Evolutionary conservation across 2,329 filamentous ascomycete genomes (phyloP).

Genomic region (Sporothrix variecibatus): DNA sequence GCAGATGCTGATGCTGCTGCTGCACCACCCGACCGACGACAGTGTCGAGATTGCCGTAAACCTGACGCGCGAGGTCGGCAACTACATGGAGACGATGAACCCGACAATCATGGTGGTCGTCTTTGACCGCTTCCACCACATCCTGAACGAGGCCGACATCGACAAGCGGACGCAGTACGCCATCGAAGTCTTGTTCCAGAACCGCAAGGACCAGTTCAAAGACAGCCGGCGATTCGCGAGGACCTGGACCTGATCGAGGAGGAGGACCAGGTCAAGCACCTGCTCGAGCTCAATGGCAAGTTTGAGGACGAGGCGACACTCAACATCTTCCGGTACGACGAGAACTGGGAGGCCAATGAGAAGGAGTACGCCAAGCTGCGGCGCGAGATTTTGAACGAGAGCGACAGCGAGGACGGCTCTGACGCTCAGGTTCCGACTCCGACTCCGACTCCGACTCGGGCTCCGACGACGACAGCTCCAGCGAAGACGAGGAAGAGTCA

Average conservation of each 20-base stretch:
- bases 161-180: conserved; percentile 99
- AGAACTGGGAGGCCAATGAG: conserved; percentile 88
- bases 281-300: conserved; percentile 77
- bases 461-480: conserved; percentile 57
- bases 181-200: conserved; percentile 96
- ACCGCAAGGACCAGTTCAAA: conserved; percentile 94
- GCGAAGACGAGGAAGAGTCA: conserved; percentile 68
- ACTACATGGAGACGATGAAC: conserved; percentile 95
- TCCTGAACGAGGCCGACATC: conserved; percentile 94
- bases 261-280: conserved; percentile 96
- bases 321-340: conserved; percentile 94
- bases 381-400: conserved; percentile 92
- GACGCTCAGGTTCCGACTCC: conserved; percentile 57
- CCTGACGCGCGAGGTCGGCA: conserved; percentile 87
- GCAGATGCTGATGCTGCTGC: conserved; percentile 85
- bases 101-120: conserved; percentile 82
- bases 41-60: conserved; percentile 97
- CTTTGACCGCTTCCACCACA: conserved; percentile 93
- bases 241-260: conserved; percentile 95
- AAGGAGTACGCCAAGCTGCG: conserved; percentile 86
- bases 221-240: conserved; percentile 89
- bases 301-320: conserved; percentile 82
- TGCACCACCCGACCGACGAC: conserved; percentile 95
- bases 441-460: conserved; percentile 35
- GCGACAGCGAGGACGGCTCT: conserved; percentile 69